phyloP scores from a whole-genome alignment of 2,329 filamentous ascomycete species.

The Diplodia scrobiculata region DNA sequence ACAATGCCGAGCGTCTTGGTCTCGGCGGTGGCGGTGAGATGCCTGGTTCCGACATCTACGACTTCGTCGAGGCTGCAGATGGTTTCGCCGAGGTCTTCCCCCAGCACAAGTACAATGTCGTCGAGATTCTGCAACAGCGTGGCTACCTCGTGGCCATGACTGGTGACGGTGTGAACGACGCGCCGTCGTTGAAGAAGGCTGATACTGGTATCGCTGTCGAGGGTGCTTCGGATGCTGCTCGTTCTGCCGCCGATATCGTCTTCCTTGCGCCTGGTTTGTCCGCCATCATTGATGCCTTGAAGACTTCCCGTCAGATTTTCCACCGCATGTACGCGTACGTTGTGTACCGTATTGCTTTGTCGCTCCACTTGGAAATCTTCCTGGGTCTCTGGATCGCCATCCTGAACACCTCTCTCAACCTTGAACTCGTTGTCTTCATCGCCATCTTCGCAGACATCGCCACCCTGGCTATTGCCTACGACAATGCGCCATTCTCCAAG shows the following conservation, averaged over 20 bases:
- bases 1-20: constrained; percentile 90
- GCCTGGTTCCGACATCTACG: constrained; percentile 90
- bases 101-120: constrained; percentile 93
- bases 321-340: constrained; percentile 97
- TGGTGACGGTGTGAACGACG: constrained; percentile 93
- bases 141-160: constrained; percentile 95
- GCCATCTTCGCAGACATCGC: constrained; percentile 93
- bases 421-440: constrained; percentile 88
- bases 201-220: constrained; percentile 95
- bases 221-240: constrained; percentile 86
- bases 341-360: constrained; percentile 90
- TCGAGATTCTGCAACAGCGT: constrained; percentile 90
- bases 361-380: constrained; percentile 88
- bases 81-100: constrained; percentile 94
- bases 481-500: constrained; percentile 85
- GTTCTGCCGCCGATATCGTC: constrained; percentile 89
- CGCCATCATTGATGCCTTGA: constrained; percentile 88
- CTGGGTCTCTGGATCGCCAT: constrained; percentile 90
- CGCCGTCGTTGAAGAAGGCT: constrained; percentile 90
- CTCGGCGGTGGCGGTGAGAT: constrained; percentile 88
- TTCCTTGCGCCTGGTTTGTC: constrained; percentile 89
- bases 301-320: constrained; percentile 92
- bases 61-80: constrained; percentile 93
- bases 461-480: constrained; percentile 88
- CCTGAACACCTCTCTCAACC: constrained; percentile 79